phyloP scores from a whole-genome alignment of 2,329 filamentous ascomycete genomes.

The Didymella glomerata region DNA sequence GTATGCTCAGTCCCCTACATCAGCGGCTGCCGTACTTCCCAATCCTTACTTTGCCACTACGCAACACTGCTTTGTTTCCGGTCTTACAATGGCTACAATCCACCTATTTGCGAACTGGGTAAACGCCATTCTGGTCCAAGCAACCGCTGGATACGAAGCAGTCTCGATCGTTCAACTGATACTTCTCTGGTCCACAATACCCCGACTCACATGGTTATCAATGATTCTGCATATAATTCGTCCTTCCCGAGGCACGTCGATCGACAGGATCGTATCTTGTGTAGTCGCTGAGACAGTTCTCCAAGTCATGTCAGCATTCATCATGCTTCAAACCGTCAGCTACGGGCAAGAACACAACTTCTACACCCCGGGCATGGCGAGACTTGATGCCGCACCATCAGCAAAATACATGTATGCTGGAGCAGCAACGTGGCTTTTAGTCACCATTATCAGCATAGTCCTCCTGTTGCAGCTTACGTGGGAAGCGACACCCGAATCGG shows the following conservation, averaged over 20 bases:
- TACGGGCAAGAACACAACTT: constrained; percentile 43
- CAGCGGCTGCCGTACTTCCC: not conserved
- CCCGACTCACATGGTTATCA: constrained; percentile 40
- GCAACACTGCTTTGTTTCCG: constrained; percentile 31
- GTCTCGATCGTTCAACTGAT: constrained; percentile 35
- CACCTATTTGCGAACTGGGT: constrained; percentile 35
- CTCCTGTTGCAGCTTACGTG: constrained; percentile 15
- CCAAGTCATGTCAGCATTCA: constrained; percentile 33
- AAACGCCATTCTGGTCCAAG: constrained; percentile 35
- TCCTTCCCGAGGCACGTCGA: not conserved
- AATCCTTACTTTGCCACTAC: not conserved
- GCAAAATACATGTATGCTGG: constrained; percentile 44
- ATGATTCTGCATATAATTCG: constrained; percentile 22
- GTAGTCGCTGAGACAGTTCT: constrained; percentile 41
- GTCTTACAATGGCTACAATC: constrained; percentile 30
- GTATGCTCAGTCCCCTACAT: constrained; percentile 11
- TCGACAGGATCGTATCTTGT: constrained; percentile 25
- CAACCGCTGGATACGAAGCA: constrained; percentile 32
- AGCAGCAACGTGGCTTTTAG: constrained; percentile 39
- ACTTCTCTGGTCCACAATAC: constrained; percentile 46
- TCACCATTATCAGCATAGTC: constrained; percentile 17
- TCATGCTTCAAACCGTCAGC: constrained; percentile 37
- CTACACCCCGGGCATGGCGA: constrained; percentile 30
- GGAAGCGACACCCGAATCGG: not conserved
- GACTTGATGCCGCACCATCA: constrained; percentile 20